Percentiles rank a stretch among this genome's conserved stretches.
These are phyloP conservation scores for Corrigiola litoralis DNA, from an alignment of 179 eudicot genomes.

Conservation along the genomic window DNA sequence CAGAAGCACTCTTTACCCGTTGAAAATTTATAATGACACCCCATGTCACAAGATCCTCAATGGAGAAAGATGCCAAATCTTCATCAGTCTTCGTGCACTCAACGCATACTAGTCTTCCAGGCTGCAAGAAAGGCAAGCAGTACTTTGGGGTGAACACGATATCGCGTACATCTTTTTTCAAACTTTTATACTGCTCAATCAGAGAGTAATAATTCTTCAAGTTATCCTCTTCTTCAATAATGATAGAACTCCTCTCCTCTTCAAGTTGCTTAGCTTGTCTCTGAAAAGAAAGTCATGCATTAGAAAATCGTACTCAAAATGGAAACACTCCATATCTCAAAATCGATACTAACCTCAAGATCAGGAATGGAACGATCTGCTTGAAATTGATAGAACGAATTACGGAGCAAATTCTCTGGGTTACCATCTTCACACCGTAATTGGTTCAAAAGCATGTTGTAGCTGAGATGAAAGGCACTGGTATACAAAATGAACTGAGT, in stretches of 20 bases:
- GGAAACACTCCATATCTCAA: background rate
- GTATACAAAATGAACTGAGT: conserved; percentile 13
- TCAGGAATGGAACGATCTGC: conserved; percentile 89
- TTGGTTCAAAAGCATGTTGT: conserved; percentile 97
- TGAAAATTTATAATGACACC: conserved; percentile 89
- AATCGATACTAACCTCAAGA: conserved; percentile 59
- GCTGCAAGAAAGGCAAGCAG: conserved; percentile 92
- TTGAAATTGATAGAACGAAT: conserved; percentile 93
- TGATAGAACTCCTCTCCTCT: conserved; percentile 76
- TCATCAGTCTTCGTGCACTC: conserved; percentile 52
- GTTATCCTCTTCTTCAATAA: conserved; percentile 81
- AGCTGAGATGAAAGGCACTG: conserved; percentile 97
- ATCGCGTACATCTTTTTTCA: conserved; percentile 74
- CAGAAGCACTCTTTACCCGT: conserved; percentile 56
- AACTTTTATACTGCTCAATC: conserved; percentile 65
- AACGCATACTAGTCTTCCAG: conserved; percentile 84
- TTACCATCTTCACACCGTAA: conserved; percentile 89
- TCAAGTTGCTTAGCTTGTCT: conserved; percentile 71
- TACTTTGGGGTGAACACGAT: conserved; percentile 62
- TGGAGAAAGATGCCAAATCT: conserved; percentile 45
- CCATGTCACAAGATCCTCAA: conserved; percentile 76
- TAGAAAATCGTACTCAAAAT: background rate
- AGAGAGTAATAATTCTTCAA: conserved; percentile 75
- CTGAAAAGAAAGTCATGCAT: conserved; percentile 34
- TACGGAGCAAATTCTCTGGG: conserved; percentile 93